phyloP scores from a whole-genome alignment of 2,329 filamentous ascomycete species.

The Gliomastix tumulicola region DNA sequence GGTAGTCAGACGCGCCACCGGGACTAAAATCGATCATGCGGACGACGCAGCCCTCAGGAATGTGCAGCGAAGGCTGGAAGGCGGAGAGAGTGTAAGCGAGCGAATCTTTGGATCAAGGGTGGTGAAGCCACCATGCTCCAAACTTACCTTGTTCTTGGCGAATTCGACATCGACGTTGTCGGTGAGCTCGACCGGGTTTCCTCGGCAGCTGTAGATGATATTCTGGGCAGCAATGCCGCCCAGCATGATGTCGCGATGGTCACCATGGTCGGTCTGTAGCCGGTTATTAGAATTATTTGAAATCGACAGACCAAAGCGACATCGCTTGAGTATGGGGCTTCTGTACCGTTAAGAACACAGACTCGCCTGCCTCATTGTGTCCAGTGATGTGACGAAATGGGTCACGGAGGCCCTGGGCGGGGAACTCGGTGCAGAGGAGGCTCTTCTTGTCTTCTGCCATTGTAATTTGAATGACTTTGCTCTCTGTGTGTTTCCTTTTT shows the following conservation, averaged over 20 bases:
- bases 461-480: too few species aligned
- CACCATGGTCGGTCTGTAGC: neutral
- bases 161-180: neutral
- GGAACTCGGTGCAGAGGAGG: too few species aligned
- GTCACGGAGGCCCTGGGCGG: neutral
- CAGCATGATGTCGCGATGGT: neutral
- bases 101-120: too few species aligned
- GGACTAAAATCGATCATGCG: neutral
- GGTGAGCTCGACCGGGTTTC: neutral
- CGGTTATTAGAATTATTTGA: too few species aligned
- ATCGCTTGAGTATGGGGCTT: too few species aligned
- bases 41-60: neutral
- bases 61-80: neutral
- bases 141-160: neutral
- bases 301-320: too few species aligned
- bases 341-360: neutral
- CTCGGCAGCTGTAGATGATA: neutral
- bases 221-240: neutral
- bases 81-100: too few species aligned
- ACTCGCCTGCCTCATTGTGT: neutral
- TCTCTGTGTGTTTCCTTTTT: too few species aligned
- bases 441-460: too few species aligned
- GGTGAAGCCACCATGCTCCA: too few species aligned
- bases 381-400: neutral
- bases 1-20: too few species aligned